phyloP scores from a whole-genome alignment of 176 grass and related monocot species.

The Oryza punctata region DNA sequence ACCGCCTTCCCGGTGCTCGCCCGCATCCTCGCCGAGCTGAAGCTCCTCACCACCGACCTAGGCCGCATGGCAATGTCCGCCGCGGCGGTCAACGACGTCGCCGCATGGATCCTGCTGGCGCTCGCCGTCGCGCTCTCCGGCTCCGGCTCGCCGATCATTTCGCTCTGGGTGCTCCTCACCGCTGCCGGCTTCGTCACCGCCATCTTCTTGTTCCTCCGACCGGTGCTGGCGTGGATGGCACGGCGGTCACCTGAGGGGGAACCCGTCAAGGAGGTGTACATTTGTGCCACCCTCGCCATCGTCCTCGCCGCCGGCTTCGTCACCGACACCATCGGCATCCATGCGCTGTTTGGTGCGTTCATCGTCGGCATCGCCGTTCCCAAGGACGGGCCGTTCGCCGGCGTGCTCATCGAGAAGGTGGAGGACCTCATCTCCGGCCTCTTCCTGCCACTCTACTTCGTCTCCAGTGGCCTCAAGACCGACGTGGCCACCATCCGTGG shows the following conservation, averaged over 20 bases:
- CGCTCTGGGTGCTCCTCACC: conserved; percentile 69
- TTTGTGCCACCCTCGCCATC: conserved; percentile 54
- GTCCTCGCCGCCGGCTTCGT: conserved; percentile 65
- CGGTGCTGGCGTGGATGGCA: conserved; percentile 52
- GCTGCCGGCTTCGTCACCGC: conserved; percentile 42
- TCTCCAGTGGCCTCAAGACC: conserved; percentile 77
- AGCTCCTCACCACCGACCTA: conserved; percentile 69
- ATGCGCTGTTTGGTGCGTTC: conserved; percentile 71
- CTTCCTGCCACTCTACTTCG: conserved; percentile 86
- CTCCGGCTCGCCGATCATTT: conserved; percentile 45
- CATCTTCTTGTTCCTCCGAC: conserved; percentile 36
- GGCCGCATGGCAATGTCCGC: conserved; percentile 74
- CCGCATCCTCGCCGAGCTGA: conserved; percentile 76
- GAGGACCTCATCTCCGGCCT: conserved; percentile 74
- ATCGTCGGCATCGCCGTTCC: conserved; percentile 65
- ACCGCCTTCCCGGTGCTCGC: conserved; percentile 78
- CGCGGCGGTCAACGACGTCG: conserved; percentile 66
- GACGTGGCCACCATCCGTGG: conserved; percentile 69
- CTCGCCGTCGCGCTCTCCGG: conserved; percentile 71
- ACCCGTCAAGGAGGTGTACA: conserved; percentile 58
- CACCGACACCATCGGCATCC: conserved; percentile 74
- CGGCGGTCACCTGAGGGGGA: conserved; percentile 52
- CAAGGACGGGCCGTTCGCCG: conserved; percentile 69
- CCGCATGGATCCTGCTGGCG: conserved; percentile 68
- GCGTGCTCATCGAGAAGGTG: conserved; percentile 66